These are phyloP conservation scores for Didymella keratinophila DNA, from an alignment of 2,329 filamentous ascomycete genomes.

Conservation along the genomic window DNA sequence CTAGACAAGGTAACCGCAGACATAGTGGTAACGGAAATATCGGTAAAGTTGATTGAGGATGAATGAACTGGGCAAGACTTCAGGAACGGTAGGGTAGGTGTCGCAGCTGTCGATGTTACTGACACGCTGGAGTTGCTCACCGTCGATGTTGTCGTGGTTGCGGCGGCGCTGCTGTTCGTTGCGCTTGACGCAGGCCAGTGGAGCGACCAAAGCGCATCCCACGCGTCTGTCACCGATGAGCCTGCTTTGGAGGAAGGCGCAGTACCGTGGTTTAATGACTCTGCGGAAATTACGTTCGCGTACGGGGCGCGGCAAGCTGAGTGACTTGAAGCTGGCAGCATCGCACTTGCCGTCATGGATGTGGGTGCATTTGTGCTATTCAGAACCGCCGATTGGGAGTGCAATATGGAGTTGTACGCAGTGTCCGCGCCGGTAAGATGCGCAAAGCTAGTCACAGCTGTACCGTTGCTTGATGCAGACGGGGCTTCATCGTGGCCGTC, in stretches of 20 bases:
- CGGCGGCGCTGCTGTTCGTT: neutral
- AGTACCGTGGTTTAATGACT: neutral
- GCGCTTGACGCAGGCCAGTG: neutral
- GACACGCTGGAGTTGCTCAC: neutral
- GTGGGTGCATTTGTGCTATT: neutral
- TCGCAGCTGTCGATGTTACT: neutral
- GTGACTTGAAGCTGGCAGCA: neutral
- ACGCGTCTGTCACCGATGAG: neutral
- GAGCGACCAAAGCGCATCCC: slow-evolving; percentile 1
- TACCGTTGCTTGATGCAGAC: neutral
- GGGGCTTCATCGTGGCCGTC: neutral
- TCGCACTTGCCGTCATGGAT: neutral
- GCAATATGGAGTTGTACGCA: neutral
- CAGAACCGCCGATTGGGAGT: neutral
- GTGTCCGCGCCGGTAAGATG: neutral
- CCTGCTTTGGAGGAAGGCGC: neutral
- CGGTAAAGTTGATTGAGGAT: neutral
- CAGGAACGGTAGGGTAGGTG: neutral
- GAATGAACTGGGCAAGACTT: neutral
- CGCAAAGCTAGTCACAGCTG: neutral
- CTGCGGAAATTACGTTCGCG: slow-evolving; percentile 1
- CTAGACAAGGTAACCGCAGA: neutral
- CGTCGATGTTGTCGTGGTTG: neutral
- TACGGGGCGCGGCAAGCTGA: slow-evolving; percentile 1
- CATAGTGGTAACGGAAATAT: neutral